These are phyloP conservation scores for Pochonia chlamydosporia DNA, from an alignment of 2,329 filamentous ascomycete genomes.

Conservation along the genomic window DNA sequence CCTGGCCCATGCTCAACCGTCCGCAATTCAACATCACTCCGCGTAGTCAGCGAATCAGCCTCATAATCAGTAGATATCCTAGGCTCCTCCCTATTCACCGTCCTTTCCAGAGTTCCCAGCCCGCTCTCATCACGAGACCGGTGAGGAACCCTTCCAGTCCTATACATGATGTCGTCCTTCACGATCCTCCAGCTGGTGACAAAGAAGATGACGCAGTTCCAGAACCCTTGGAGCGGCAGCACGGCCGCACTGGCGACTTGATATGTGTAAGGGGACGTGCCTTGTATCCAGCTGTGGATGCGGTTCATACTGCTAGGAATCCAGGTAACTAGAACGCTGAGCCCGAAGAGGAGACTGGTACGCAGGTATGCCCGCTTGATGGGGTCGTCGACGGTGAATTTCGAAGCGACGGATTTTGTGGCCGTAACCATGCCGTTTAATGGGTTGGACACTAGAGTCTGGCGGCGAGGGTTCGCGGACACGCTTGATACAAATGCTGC, in stretches of 20 bases:
- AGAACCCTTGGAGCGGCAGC: slow-evolving; percentile 71
- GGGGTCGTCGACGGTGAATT: slow-evolving; percentile 40
- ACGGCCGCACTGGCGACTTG: slow-evolving; percentile 67
- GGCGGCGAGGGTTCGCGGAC: slow-evolving; percentile 10
- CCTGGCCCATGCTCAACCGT: slow-evolving; percentile 15
- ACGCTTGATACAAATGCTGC: slow-evolving; percentile 29
- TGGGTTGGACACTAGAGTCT: slow-evolving; percentile 2
- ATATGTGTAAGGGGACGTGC: slow-evolving; percentile 53
- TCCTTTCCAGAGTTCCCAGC: slow-evolving; percentile 2
- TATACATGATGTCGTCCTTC: slow-evolving; percentile 10
- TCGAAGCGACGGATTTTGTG: slow-evolving; percentile 25
- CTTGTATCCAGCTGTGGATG: slow-evolving; percentile 58
- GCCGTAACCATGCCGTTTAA: slow-evolving; percentile 12
- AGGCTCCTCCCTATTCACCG: slow-evolving; percentile 9
- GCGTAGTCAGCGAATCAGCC: slow-evolving; percentile 22
- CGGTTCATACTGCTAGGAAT: slow-evolving; percentile 67
- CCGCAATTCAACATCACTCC: slow-evolving; percentile 28
- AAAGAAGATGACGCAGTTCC: slow-evolving; percentile 75
- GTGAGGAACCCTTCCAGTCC: background rate
- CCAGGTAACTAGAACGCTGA: slow-evolving; percentile 57
- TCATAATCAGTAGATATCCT: slow-evolving; percentile 20
- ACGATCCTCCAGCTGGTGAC: slow-evolving; percentile 48
- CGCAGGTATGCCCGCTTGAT: slow-evolving; percentile 56
- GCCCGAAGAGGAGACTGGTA: slow-evolving; percentile 55
- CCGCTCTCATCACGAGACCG: background rate